A percentile compares a stretch with the other conserved stretches of the same genome.
Conservation (phyloP, 495 filamentous ascomycete species). For the Penicillium robsamsonii region DNA sequence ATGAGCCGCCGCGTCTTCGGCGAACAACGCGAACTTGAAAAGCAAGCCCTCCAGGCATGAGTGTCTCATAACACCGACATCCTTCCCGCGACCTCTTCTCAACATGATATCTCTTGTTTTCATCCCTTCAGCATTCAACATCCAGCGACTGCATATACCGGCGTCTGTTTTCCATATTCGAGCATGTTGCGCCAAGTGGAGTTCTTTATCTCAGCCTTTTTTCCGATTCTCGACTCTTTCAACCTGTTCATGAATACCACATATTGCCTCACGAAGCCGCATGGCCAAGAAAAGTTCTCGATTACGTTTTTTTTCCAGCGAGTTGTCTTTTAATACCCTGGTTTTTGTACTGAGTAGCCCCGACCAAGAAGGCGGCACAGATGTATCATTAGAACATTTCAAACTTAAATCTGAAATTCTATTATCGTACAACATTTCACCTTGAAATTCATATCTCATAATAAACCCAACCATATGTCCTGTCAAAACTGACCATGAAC, state of each 20-base stretch:
- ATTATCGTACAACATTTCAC: slow-evolving; percentile 6
- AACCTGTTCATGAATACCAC: slow-evolving; percentile 18
- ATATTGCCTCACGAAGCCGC: slow-evolving; percentile 17
- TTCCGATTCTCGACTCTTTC: slow-evolving; percentile 8
- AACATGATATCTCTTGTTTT: slow-evolving; percentile 12
- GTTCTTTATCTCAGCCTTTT: slow-evolving; percentile 19
- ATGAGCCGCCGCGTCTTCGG: slow-evolving; percentile 92
- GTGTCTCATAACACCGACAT: neutral
- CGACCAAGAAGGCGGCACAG: slow-evolving; percentile 4
- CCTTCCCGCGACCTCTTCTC: neutral
- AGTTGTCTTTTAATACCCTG: slow-evolving; percentile 2
- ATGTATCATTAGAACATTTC: slow-evolving; percentile 11
- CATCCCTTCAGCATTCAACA: slow-evolving; percentile 11
- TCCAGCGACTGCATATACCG: slow-evolving; percentile 40
- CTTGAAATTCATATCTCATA: slow-evolving; percentile 6
- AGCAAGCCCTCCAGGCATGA: slow-evolving; percentile 26
- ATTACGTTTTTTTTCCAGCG: slow-evolving; percentile 15
- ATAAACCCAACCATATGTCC: slow-evolving; percentile 11
- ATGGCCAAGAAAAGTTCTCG: slow-evolving; percentile 22
- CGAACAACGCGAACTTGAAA: slow-evolving; percentile 75
- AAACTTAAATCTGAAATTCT: slow-evolving; percentile 9
- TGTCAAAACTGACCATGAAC: neutral
- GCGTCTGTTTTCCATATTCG: slow-evolving; percentile 31
- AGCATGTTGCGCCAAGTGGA: slow-evolving; percentile 33
- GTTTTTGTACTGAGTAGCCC: neutral